A percentile compares a stretch with the other conserved stretches of the same genome.
These are phyloP conservation scores for Steccherinum ochraceum DNA, from an alignment of 768 basidiomycete species.

Conservation along the genomic window DNA sequence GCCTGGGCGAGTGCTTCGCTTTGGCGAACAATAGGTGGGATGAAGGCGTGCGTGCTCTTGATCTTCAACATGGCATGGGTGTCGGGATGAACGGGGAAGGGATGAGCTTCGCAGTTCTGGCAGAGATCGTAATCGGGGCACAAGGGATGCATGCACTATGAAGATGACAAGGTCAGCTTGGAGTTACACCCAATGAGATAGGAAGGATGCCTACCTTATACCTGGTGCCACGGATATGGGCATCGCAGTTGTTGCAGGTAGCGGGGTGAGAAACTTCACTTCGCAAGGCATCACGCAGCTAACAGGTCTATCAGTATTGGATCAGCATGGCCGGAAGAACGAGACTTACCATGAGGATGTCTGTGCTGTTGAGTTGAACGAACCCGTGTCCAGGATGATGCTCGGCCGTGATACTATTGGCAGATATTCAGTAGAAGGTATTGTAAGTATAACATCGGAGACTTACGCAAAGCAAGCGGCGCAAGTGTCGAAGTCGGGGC, in stretches of 20 bases:
- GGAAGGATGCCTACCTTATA: slow-evolving; percentile 51
- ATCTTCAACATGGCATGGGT: slow-evolving; percentile 76
- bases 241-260: slow-evolving; percentile 56
- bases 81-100: slow-evolving; percentile 66
- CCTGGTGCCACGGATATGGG: slow-evolving; percentile 52
- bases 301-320: neutral
- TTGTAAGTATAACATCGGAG: no score
- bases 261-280: slow-evolving; percentile 40
- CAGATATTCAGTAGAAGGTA: slow-evolving; percentile 2
- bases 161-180: neutral
- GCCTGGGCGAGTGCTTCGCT: neutral
- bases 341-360: slow-evolving; percentile 51
- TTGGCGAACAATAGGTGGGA: slow-evolving; percentile 26
- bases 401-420: slow-evolving; percentile 50
- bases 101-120: slow-evolving; percentile 69
- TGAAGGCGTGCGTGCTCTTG: slow-evolving; percentile 40
- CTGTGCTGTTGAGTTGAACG: slow-evolving; percentile 47
- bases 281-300: slow-evolving; percentile 25
- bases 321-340: neutral
- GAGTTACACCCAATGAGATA: no score
- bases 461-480: slow-evolving; percentile 56
- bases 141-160: slow-evolving; percentile 71
- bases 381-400: slow-evolving; percentile 79
- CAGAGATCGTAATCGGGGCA: slow-evolving; percentile 85
- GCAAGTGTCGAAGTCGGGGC: slow-evolving; percentile 86